Evolutionary conservation across 306 rosid genomes (phyloP).

Genomic region (Alnus rubra): DNA sequence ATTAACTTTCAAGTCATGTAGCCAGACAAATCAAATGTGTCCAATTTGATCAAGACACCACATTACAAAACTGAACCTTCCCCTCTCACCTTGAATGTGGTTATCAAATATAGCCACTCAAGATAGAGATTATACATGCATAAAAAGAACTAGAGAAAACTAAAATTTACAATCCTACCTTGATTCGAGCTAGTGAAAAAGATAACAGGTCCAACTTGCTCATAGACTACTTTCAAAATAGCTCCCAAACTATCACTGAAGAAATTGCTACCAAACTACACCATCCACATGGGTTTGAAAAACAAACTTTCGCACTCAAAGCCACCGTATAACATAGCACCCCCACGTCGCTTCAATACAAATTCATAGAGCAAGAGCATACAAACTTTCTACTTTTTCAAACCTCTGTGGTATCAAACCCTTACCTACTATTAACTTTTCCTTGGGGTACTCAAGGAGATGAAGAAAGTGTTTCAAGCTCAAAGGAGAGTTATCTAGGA

Average conservation of each 20-base stretch:
- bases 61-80: neutral
- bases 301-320: neutral
- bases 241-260: neutral
- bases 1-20: neutral
- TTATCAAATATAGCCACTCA: neutral
- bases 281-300: neutral
- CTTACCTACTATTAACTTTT: neutral
- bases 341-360: neutral
- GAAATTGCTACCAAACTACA: neutral
- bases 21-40: neutral
- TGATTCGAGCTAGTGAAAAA: neutral
- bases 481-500: neutral
- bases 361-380: neutral
- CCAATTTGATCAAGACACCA: neutral
- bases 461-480: neutral
- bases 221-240: neutral
- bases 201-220: neutral
- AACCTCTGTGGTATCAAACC: neutral
- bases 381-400: neutral
- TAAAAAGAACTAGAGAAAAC: too few species aligned
- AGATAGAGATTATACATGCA: too few species aligned
- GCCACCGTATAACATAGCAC: too few species aligned
- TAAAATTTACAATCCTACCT: neutral
- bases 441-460: neutral
- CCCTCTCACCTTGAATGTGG: neutral